phyloP scores from a whole-genome alignment of 768 basidiomycete species.

The Paxillus rubicundulus region DNA sequence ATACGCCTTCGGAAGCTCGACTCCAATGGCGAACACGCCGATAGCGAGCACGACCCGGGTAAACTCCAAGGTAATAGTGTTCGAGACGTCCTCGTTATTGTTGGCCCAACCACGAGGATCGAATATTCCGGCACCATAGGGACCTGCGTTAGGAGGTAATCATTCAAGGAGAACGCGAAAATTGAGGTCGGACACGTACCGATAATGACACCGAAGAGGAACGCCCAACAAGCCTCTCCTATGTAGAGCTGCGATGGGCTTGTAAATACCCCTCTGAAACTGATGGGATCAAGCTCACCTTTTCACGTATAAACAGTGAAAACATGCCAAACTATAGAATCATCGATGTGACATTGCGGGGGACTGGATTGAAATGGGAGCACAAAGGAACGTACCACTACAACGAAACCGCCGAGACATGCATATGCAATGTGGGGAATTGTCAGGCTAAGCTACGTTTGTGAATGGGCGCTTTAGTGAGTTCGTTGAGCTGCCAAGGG shows the following conservation, averaged over 20 bases:
- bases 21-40: conserved; percentile 96
- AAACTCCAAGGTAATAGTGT: conserved; percentile 83
- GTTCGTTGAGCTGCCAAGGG: neutral
- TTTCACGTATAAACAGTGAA: conserved; percentile 86
- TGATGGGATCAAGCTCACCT: conserved; percentile 41
- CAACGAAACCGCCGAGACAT: conserved; percentile 78
- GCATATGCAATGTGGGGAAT: conserved; percentile 77
- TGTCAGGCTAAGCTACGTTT: conserved; percentile 43
- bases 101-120: conserved; percentile 76
- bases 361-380: neutral
- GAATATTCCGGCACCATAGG: conserved; percentile 78
- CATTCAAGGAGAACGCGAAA: conserved; percentile 5
- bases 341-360: neutral
- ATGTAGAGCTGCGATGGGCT: conserved; percentile 67
- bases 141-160: conserved; percentile 46
- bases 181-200: conserved; percentile 43
- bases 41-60: conserved; percentile 93
- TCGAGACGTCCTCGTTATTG: conserved; percentile 45
- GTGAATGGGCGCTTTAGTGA: conserved; percentile 4
- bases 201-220: conserved; percentile 88
- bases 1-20: conserved; percentile 95
- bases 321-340: conserved; percentile 84
- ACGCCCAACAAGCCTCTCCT: conserved; percentile 96
- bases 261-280: conserved; percentile 6
- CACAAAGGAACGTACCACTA: conserved; percentile 48